Conservation (phyloP, 2,329 filamentous ascomycete genomes). For the Curvularia sp. region DNA sequence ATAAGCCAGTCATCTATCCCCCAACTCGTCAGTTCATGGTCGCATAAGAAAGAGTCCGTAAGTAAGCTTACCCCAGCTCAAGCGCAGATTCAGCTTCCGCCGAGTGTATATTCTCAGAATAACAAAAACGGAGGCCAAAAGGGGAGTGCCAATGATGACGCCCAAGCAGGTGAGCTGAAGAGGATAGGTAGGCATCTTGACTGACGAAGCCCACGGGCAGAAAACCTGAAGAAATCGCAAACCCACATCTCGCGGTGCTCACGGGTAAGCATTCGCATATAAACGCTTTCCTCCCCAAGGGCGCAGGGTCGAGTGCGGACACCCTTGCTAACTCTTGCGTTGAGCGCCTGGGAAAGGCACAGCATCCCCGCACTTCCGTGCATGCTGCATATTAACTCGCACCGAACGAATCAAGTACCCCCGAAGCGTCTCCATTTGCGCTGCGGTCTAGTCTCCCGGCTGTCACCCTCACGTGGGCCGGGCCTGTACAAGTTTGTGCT, state of each 20-base stretch:
- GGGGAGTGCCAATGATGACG: slow-evolving; percentile 46
- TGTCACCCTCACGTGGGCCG: slow-evolving; percentile 19
- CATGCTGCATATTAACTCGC: slow-evolving; percentile 27
- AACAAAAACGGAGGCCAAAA: slow-evolving; percentile 45
- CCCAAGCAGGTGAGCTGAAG: slow-evolving; percentile 49
- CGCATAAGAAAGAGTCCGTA: slow-evolving; percentile 5
- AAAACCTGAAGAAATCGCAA: slow-evolving; percentile 35
- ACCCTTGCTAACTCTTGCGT: slow-evolving; percentile 23
- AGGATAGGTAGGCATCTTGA: slow-evolving; percentile 46
- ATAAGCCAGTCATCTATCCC: slow-evolving; percentile 50
- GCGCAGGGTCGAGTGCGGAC: slow-evolving; percentile 18
- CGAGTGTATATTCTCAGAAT: slow-evolving; percentile 47
- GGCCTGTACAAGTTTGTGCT: slow-evolving; percentile 19
- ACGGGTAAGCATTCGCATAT: slow-evolving; percentile 42
- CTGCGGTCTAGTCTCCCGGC: slow-evolving; percentile 14
- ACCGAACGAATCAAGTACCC: slow-evolving; percentile 25
- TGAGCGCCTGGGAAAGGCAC: slow-evolving; percentile 20
- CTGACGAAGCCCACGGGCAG: slow-evolving; percentile 31
- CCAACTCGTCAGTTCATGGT: slow-evolving; percentile 22
- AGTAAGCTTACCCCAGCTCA: slow-evolving; percentile 44
- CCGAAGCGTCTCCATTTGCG: slow-evolving; percentile 20
- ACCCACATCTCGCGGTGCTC: slow-evolving; percentile 37
- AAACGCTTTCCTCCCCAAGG: slow-evolving; percentile 11
- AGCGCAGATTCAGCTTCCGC: slow-evolving; percentile 46
- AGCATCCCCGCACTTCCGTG: slow-evolving; percentile 26